These are phyloP conservation scores for Sarocladiaceae sp. DNA, from an alignment of 2,329 filamentous ascomycete genomes.

Conservation along the genomic window DNA sequence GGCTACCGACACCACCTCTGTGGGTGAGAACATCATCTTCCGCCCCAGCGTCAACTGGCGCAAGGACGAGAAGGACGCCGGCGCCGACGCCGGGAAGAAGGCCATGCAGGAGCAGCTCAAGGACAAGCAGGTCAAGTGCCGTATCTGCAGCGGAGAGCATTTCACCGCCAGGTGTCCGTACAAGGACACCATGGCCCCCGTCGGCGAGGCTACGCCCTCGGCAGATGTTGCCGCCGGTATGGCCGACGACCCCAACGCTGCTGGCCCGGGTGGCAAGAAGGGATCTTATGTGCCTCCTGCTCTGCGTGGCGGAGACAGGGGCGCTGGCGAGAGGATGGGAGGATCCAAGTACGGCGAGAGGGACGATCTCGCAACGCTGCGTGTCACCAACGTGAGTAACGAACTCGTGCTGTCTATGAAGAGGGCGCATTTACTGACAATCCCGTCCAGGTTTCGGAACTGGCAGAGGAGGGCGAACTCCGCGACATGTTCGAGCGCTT, in stretches of 20 bases:
- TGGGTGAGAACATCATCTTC: conserved; percentile 98
- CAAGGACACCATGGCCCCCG: conserved; percentile 98
- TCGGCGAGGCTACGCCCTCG: conserved; percentile 49
- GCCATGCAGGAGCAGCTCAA: conserved; percentile 77
- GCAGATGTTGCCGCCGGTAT: conserved; percentile 51
- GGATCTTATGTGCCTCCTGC: conserved; percentile 92
- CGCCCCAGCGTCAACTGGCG: conserved; percentile 90
- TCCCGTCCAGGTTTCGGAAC: conserved; percentile 77
- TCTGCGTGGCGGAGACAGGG: conserved; percentile 62
- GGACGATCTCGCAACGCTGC: conserved; percentile 91
- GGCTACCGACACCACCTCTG: conserved; percentile 80
- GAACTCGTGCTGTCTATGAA: not conserved
- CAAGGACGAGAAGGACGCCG: conserved; percentile 76
- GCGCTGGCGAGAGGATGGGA: conserved; percentile 72
- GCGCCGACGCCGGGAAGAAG: conserved; percentile 66
- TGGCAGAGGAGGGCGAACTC: conserved; percentile 92
- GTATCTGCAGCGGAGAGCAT: conserved; percentile 98
- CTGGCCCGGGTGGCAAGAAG: conserved; percentile 51
- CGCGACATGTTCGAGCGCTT: conserved; percentile 98
- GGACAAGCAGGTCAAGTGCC: conserved; percentile 99
- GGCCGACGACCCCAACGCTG: conserved; percentile 41
- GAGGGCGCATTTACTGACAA: too few species aligned
- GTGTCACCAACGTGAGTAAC: conserved; percentile 87
- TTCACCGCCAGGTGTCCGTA: conserved; percentile 98
- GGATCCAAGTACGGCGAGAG: conserved; percentile 82